Conservation (phyloP, 2,329 filamentous ascomycete species). For the Tolypocladium ophioglossoides region DNA sequence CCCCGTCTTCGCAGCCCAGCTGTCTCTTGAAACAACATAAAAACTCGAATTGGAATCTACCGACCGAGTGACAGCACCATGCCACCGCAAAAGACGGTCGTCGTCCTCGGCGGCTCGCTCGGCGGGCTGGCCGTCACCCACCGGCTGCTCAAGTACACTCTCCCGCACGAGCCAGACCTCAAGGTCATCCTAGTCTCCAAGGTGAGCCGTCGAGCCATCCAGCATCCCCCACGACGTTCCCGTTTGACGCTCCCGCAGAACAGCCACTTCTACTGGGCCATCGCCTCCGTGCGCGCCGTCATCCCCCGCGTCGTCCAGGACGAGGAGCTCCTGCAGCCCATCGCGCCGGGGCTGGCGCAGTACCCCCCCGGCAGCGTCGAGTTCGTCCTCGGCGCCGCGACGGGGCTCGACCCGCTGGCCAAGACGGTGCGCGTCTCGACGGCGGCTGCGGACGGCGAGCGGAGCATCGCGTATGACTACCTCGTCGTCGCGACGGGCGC, state of each 20-base stretch:
- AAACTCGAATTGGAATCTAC: not conserved
- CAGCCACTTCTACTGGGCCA: constrained; percentile 48
- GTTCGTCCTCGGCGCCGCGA: constrained; percentile 40
- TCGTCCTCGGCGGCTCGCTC: constrained; percentile 43
- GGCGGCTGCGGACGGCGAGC: constrained; percentile 11
- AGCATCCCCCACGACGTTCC: fast-evolving
- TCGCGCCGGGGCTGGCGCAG: constrained; percentile 36
- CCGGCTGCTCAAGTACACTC: constrained; percentile 41
- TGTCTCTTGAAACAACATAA: not conserved
- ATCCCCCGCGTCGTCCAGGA: constrained; percentile 38
- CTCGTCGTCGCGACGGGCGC: constrained; percentile 48
- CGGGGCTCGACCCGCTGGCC: constrained; percentile 24
- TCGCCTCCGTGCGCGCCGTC: constrained; percentile 45
- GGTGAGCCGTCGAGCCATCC: constrained; percentile 20
- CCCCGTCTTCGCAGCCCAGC: not conserved
- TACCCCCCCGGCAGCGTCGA: constrained; percentile 39
- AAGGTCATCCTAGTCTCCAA: constrained; percentile 47
- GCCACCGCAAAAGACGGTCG: constrained; percentile 41
- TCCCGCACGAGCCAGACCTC: constrained; percentile 30
- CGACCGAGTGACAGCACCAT: constrained; percentile 15
- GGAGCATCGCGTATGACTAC: constrained; percentile 38
- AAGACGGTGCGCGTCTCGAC: constrained; percentile 31
- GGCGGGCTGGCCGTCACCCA: constrained; percentile 43
- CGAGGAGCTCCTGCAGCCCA: constrained; percentile 38
- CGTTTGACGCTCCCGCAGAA: constrained; percentile 24